phyloP scores from a whole-genome alignment of 2,329 filamentous ascomycete genomes.

The Nemania diffusa region DNA sequence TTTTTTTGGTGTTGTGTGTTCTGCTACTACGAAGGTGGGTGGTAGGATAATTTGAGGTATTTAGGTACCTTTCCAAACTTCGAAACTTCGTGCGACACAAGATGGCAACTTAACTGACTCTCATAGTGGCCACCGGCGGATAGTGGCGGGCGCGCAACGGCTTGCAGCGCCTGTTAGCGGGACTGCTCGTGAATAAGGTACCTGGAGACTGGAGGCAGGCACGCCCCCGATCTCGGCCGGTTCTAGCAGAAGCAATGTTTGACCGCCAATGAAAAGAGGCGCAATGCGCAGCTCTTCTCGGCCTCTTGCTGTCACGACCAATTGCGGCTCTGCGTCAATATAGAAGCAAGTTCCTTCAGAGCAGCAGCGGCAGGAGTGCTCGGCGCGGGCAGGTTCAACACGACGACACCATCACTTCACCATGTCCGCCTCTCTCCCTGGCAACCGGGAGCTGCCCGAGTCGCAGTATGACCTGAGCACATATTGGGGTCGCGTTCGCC shows the following conservation, averaged over 20 bases:
- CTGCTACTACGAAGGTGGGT: too few species aligned
- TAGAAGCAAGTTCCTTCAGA: neutral
- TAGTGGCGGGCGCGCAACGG: too few species aligned
- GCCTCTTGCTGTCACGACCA: constrained; percentile 2
- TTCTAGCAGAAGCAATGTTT: neutral
- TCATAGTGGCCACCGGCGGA: too few species aligned
- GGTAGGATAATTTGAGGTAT: too few species aligned
- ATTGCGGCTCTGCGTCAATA: constrained; percentile 13
- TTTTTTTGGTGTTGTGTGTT: too few species aligned
- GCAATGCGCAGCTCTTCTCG: neutral
- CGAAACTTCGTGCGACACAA: too few species aligned
- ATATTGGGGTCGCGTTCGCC: constrained; percentile 93
- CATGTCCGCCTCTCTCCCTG: constrained; percentile 75
- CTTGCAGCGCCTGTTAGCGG: too few species aligned
- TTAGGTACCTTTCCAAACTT: too few species aligned
- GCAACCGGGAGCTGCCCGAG: constrained; percentile 82
- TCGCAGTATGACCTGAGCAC: constrained; percentile 93
- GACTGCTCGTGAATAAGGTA: too few species aligned
- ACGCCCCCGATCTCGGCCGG: constrained; percentile 27
- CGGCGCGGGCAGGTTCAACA: constrained; percentile 31
- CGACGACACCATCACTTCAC: too few species aligned
- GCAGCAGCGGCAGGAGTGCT: constrained; percentile 21
- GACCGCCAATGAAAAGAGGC: constrained; percentile 19
- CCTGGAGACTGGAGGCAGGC: too few species aligned
- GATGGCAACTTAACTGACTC: too few species aligned